Conservation (phyloP, 306 rosid genomes). For the Fragaria vesca region DNA sequence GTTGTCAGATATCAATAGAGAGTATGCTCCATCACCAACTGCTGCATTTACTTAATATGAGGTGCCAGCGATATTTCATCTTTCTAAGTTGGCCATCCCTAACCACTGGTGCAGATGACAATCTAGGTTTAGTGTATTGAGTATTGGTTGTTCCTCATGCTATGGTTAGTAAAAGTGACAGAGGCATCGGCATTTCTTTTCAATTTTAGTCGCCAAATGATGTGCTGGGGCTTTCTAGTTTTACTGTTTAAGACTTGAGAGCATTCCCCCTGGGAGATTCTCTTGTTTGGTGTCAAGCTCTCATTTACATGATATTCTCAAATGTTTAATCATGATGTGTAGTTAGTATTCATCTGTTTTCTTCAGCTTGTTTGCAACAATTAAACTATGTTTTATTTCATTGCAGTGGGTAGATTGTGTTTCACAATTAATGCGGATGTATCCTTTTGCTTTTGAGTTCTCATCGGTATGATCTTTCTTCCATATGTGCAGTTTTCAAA, state of each 20-base stretch:
- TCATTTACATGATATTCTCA: background rate
- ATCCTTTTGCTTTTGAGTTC: constrained; percentile 93
- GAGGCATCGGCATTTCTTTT: background rate
- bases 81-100: background rate
- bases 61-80: background rate
- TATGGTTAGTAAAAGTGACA: background rate
- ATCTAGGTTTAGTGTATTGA: background rate
- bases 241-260: background rate
- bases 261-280: background rate
- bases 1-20: background rate
- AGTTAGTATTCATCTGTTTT: too few species aligned
- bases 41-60: background rate
- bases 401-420: constrained; percentile 97
- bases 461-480: constrained; percentile 64
- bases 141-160: background rate
- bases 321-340: background rate
- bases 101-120: background rate
- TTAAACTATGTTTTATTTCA: constrained; percentile 23
- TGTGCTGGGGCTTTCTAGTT: background rate
- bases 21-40: background rate
- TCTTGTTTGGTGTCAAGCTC: constrained; percentile 2
- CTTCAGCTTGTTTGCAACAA: constrained; percentile 1
- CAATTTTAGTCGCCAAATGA: background rate
- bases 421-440: constrained; percentile 90
- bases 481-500: background rate